phyloP scores from a whole-genome alignment of 257 asterid species.

The Euphrasia confusa region DNA sequence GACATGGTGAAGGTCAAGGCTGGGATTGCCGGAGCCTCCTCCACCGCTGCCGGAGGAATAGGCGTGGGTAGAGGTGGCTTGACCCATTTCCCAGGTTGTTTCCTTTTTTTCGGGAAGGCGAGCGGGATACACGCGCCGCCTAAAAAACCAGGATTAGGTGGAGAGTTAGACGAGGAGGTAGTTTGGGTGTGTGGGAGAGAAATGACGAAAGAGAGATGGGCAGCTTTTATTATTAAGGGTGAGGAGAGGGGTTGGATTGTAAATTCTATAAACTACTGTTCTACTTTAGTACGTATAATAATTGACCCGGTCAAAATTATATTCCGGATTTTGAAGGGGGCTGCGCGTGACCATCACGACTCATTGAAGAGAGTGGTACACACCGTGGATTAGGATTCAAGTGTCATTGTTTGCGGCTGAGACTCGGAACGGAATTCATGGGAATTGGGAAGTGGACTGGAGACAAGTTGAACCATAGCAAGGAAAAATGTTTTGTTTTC shows the following conservation, averaged over 20 bases:
- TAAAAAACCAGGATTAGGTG: neutral
- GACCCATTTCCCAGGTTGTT: conserved; percentile 21
- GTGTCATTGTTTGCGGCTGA: too few relatives aligned
- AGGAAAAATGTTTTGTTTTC: too few relatives aligned
- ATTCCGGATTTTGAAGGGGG: neutral
- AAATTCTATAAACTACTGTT: neutral
- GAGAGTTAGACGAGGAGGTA: neutral
- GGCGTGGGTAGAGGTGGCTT: conserved; percentile 27
- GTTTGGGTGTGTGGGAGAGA: neutral
- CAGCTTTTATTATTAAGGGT: conserved; percentile 15
- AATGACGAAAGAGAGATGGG: neutral
- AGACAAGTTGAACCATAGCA: too few relatives aligned
- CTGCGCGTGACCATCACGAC: conserved; percentile 30
- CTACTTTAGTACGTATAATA: neutral
- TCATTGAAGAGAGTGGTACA: conserved; percentile 5
- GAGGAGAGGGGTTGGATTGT: conserved; percentile 13
- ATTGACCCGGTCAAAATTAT: conserved; percentile 22
- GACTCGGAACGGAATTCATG: too few relatives aligned
- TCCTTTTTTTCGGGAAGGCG: conserved; percentile 6
- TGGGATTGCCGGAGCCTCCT: conserved; percentile 16
- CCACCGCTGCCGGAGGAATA: conserved; percentile 18
- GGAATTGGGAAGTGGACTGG: too few relatives aligned
- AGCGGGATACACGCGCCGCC: conserved; percentile 29
- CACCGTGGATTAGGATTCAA: neutral
- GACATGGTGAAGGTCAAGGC: conserved; percentile 19